Conservation (phyloP, 805 yeast genomes). For the Kluyveromyces dobzhanskii region DNA sequence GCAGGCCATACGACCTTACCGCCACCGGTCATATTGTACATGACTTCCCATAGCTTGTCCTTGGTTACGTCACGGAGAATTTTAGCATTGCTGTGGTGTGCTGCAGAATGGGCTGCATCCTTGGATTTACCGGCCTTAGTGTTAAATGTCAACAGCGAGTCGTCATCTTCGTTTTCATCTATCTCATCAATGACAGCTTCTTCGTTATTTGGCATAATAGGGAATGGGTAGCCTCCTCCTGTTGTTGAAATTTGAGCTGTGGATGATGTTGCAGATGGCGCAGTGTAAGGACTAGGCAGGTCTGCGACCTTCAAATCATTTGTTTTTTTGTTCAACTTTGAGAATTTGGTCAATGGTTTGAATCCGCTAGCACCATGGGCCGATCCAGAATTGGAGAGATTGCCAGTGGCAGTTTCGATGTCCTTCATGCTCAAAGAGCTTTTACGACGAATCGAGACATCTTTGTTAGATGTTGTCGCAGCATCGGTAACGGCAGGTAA, state of each 20-base stretch:
- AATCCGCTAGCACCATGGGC: not conserved
- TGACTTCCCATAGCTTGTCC: conserved; percentile 57
- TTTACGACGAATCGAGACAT: conserved; percentile 1
- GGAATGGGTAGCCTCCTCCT: conserved; percentile 40
- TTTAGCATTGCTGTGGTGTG: conserved; percentile 37
- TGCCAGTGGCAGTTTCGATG: not conserved
- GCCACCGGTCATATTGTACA: conserved; percentile 76
- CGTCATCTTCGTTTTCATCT: conserved; percentile 40
- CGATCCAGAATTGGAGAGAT: not conserved
- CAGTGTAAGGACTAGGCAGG: conserved; percentile 63
- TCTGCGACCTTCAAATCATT: conserved; percentile 6
- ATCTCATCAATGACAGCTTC: conserved; percentile 9
- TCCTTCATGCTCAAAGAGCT: conserved; percentile 2
- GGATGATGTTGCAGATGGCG: conserved; percentile 72
- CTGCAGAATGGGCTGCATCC: conserved; percentile 32
- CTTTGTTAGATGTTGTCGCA: not conserved
- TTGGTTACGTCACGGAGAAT: conserved; percentile 31
- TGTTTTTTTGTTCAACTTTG: not conserved
- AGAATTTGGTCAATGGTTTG: not conserved
- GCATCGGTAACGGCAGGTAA: conserved; percentile 6
- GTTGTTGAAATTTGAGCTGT: conserved; percentile 28
- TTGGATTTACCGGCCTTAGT: conserved; percentile 44
- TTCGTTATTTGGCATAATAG: conserved; percentile 26
- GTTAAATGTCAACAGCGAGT: conserved; percentile 49
- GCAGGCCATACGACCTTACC: conserved; percentile 75